Evolutionary conservation across 352 stramenopile species (phyloP).

Genomic region (Globisporangium alternatum): DNA sequence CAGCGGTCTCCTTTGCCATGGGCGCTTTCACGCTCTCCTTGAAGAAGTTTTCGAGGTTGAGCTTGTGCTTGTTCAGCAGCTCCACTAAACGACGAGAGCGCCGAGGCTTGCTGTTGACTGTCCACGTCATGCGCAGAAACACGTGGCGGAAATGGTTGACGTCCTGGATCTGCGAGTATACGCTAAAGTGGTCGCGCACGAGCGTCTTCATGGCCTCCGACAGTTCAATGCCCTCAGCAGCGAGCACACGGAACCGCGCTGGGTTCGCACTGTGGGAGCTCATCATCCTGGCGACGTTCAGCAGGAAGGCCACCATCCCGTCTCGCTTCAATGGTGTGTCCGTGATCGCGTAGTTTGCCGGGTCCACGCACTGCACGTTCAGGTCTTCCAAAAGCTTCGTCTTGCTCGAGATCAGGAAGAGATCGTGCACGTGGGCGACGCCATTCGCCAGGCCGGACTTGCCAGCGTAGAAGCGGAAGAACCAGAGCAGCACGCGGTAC

Average conservation of each 20-base stretch:
- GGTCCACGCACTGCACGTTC: constrained; percentile 50
- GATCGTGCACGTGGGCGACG: constrained; percentile 15
- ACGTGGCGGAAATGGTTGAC: constrained; percentile 54
- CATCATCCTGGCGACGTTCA: constrained; percentile 46
- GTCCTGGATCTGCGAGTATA: constrained; percentile 65
- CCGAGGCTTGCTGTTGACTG: background rate
- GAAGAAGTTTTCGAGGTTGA: constrained; percentile 42
- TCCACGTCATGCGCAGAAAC: constrained; percentile 33
- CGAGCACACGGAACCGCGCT: constrained; percentile 30
- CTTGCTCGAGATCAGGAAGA: constrained; percentile 49
- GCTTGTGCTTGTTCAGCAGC: constrained; percentile 31
- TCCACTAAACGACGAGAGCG: constrained; percentile 17
- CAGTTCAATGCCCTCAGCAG: constrained; percentile 56
- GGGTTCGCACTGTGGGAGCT: constrained; percentile 38
- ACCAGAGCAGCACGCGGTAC: constrained; percentile 63
- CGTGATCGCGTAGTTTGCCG: constrained; percentile 39
- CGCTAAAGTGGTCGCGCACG: constrained; percentile 46
- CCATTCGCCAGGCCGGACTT: constrained; percentile 23
- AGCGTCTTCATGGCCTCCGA: constrained; percentile 50
- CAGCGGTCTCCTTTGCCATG: constrained; percentile 8
- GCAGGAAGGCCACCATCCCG: constrained; percentile 41
- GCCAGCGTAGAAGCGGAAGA: constrained; percentile 58
- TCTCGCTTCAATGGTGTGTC: constrained; percentile 50
- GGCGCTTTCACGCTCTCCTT: constrained; percentile 27
- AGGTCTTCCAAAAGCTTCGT: constrained; percentile 58